Conservation (phyloP, 78 protist genomes). For the Dictyostelium intermedium region DNA sequence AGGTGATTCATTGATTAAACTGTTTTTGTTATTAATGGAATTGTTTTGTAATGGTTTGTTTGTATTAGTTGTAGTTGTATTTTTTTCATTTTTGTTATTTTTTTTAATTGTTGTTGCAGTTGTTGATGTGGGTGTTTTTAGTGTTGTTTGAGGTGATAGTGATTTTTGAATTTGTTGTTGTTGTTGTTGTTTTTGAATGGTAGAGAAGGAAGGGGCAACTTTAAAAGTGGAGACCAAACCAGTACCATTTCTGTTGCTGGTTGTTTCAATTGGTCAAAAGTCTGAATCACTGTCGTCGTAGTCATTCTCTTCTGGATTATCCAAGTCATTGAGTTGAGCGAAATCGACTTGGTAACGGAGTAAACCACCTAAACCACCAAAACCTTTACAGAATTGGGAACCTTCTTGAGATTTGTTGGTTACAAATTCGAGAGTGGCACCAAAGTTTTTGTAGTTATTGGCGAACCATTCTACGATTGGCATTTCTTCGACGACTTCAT, state of each 20-base stretch:
- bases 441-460: constrained; percentile 94
- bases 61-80: neutral
- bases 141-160: neutral
- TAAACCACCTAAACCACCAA: constrained; percentile 99
- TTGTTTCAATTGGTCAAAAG: constrained; percentile 30
- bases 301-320: constrained; percentile 69
- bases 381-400: constrained; percentile 98
- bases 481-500: constrained; percentile 85
- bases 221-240: neutral
- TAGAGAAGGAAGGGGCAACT: constrained; percentile 8
- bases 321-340: constrained; percentile 61
- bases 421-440: constrained; percentile 96
- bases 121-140: neutral
- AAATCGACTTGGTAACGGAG: constrained; percentile 91
- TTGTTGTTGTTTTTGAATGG: neutral
- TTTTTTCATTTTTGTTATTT: neutral
- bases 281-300: constrained; percentile 61
- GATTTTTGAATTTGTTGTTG: neutral
- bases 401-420: constrained; percentile 99
- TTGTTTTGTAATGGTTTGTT: neutral
- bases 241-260: constrained; percentile 25
- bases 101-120: neutral
- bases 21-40: neutral
- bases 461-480: constrained; percentile 98
- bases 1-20: neutral